Evolutionary conservation across 179 eudicot genomes (phyloP), one percentile per base, ranked within the genome.

Genomic region (Patellifolia procumbens): DNA sequence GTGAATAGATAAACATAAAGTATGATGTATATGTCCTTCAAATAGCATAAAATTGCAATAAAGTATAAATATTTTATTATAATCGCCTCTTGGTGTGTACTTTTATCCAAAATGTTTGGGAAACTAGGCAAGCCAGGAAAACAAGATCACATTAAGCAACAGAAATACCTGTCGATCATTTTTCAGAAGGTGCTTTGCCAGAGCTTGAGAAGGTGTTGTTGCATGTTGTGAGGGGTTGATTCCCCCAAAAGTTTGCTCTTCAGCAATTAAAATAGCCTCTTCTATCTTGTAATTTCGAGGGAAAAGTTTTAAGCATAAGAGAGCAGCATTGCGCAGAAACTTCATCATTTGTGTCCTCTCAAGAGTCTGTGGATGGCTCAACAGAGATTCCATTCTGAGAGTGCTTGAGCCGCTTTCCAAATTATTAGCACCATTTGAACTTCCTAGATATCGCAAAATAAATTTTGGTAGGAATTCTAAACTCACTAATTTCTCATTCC

Each of bases 101-200:
- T 71, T 61, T 13, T 45, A 61, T 55, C 39, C 2, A 45, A 34
- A 29, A 72, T 9, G 4, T 60, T 28, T 26, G 73, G 4, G 64
- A 51, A 31, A 32, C 34, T 2, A 6, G 24, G 43, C 45, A 56
- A 29, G 5, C 24, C 16, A 45, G 32, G 32, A 9, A 43, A 70
- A 26, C 43, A 24, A 61, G 24, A 28, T 6, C 45, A 53, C 8
- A 61, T 52, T 39, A 24, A 37, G 59, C 32, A 62, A 64, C 22
- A 59, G 48, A 59, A 52, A 12, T 85, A 95, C 99, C 99, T 96
- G 99, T 20, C 99, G 88, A 76, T 94, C 97, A 81, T 79, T 84
- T 82, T 94, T 96, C 65, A 96, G 55, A 51, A 96, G 98, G 73
- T 77, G 86, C 77, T 91, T 96, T 48, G 99, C 99, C 80, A 96